A percentile compares a stretch with the other conserved stretches of the same genome.
phyloP scores from a whole-genome alignment of 2,329 filamentous ascomycete genomes.

The Cytospora schulzeri region DNA sequence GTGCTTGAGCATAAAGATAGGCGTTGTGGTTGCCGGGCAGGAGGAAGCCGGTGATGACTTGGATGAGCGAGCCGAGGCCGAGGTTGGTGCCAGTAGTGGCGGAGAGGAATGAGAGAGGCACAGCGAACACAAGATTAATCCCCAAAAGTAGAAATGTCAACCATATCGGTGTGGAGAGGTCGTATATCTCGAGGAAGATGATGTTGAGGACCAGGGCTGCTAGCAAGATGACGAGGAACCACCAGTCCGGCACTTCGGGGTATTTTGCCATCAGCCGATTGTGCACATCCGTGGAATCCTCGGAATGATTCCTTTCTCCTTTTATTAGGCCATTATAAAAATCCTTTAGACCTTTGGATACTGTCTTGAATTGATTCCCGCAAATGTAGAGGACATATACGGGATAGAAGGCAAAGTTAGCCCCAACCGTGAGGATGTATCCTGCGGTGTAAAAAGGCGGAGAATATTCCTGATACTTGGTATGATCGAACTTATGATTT shows the following conservation, averaged over 20 bases:
- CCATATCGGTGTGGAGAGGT: constrained; percentile 38
- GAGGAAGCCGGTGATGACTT: constrained; percentile 46
- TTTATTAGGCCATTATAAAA: constrained; percentile 43
- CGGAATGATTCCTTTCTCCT: constrained; percentile 43
- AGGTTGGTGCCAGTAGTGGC: constrained; percentile 49
- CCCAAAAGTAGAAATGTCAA: constrained; percentile 38
- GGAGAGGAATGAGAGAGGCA: constrained; percentile 47
- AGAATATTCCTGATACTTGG: constrained; percentile 45
- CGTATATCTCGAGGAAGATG: constrained; percentile 39
- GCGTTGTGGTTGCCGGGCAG: constrained; percentile 41
- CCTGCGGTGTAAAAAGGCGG: constrained; percentile 48
- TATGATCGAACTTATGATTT: constrained; percentile 42
- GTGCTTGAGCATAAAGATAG: constrained; percentile 43
- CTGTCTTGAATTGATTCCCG: constrained; percentile 44
- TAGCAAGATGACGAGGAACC: constrained; percentile 42
- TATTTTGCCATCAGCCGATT: constrained; percentile 45
- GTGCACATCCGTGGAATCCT: constrained; percentile 46
- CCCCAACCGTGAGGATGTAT: constrained; percentile 44
- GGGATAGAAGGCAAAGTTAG: constrained; percentile 48
- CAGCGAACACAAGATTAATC: constrained; percentile 45
- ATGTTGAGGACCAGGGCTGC: constrained; percentile 34
- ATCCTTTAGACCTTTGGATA: constrained; percentile 42
- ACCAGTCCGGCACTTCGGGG: constrained; percentile 48
- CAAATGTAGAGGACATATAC: constrained; percentile 48
- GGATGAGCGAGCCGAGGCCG: constrained; percentile 44